phyloP scores from a whole-genome alignment of 768 basidiomycete genomes.

The Suillus luteus region DNA sequence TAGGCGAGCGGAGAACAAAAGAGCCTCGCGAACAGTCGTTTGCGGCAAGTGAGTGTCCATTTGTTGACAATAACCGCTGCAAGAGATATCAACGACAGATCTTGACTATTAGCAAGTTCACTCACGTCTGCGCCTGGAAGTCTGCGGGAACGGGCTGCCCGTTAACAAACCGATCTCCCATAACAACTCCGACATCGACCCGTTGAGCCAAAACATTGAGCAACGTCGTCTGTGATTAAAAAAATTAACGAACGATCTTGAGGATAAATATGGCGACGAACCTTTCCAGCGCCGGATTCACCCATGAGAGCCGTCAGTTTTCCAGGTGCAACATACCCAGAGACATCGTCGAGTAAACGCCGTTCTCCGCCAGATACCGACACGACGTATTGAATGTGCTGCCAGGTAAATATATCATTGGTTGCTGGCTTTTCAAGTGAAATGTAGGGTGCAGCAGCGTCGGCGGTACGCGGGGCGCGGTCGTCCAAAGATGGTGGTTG shows the following conservation, averaged over 20 bases:
- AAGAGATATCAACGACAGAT: background rate
- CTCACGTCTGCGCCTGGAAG: slow-evolving; percentile 62
- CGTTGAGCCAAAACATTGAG: slow-evolving; percentile 60
- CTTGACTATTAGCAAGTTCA: background rate
- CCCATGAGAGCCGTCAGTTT: slow-evolving; percentile 56
- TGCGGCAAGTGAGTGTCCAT: slow-evolving; percentile 78
- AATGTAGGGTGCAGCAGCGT: slow-evolving; percentile 22
- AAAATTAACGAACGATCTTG: background rate
- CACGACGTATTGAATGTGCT: slow-evolving; percentile 66
- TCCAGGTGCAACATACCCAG: slow-evolving; percentile 52
- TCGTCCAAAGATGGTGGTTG: background rate
- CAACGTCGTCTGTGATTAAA: slow-evolving; percentile 50
- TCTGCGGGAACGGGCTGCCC: slow-evolving; percentile 53
- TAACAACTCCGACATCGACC: slow-evolving; percentile 46
- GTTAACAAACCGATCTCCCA: slow-evolving; percentile 57
- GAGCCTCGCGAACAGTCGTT: slow-evolving; percentile 78
- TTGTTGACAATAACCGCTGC: slow-evolving; percentile 81
- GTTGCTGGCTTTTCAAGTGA: slow-evolving; percentile 31
- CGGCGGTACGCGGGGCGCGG: background rate
- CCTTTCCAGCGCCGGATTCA: slow-evolving; percentile 36
- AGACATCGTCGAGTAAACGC: slow-evolving; percentile 45
- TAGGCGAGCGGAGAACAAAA: slow-evolving; percentile 76
- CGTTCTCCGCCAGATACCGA: slow-evolving; percentile 42
- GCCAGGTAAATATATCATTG: slow-evolving; percentile 79
- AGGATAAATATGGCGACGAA: slow-evolving; percentile 8